These are phyloP conservation scores for Sarocladiaceae sp. DNA, from an alignment of 2,329 filamentous ascomycete genomes.

Conservation along the genomic window DNA sequence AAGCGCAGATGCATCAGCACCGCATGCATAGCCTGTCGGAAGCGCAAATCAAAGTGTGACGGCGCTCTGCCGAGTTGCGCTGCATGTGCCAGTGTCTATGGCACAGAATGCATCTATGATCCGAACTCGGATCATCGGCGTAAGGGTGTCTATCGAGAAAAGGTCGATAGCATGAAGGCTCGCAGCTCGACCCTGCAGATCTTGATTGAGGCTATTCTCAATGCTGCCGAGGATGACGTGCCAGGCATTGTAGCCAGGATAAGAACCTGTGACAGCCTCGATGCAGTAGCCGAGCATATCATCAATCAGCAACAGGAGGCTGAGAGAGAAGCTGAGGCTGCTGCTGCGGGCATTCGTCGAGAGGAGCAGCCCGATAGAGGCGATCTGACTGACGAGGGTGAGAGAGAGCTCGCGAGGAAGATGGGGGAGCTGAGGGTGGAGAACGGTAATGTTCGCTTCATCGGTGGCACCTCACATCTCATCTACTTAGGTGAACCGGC, in stretches of 20 bases:
- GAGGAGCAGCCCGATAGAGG: slow-evolving; percentile 2
- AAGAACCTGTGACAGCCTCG: slow-evolving; percentile 70
- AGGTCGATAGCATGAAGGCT: slow-evolving; percentile 81
- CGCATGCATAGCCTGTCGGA: slow-evolving; percentile 75
- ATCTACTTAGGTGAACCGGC: slow-evolving; percentile 63
- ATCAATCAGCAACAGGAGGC: slow-evolving; percentile 28
- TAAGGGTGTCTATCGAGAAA: slow-evolving; percentile 95
- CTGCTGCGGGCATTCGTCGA: slow-evolving; percentile 19
- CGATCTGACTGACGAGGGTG: slow-evolving; percentile 44
- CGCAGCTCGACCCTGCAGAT: slow-evolving; percentile 83
- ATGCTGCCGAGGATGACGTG: slow-evolving; percentile 83
- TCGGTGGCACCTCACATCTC: slow-evolving; percentile 89
- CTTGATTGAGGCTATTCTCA: slow-evolving; percentile 87
- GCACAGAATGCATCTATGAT: slow-evolving; percentile 87
- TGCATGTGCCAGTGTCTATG: slow-evolving; percentile 92
- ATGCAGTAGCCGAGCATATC: slow-evolving; percentile 48
- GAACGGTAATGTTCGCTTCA: slow-evolving; percentile 82
- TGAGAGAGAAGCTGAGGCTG: slow-evolving; percentile 36
- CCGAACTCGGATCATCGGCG: slow-evolving; percentile 92
- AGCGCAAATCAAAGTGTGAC: slow-evolving; percentile 83
- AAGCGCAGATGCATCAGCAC: slow-evolving; percentile 65
- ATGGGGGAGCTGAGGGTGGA: slow-evolving; percentile 88
- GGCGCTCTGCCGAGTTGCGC: slow-evolving; percentile 87
- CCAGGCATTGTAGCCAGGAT: slow-evolving; percentile 77
- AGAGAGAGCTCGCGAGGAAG: slow-evolving; percentile 80